Base-by-base conservation (phyloP, 2,329 filamentous ascomycete species). In the Botryotinia narcissicola region DNA sequence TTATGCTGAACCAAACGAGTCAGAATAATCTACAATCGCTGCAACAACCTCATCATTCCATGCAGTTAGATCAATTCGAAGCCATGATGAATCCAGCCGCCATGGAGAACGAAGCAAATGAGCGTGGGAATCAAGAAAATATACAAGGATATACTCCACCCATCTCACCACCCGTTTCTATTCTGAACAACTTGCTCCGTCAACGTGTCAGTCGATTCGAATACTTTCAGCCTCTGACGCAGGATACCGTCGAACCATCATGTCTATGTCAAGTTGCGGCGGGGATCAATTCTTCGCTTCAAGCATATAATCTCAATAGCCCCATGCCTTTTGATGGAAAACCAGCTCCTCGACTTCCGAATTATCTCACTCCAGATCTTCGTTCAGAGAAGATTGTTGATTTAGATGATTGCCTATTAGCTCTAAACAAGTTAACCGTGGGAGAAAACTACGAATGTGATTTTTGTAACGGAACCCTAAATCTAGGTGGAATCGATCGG, bases 301-400 rank as follows among this genome's bases (percentile, higher is more conserved):
- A 37, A 14, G 37, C 0, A 5, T 29, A 68, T 32, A 57, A 42
- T 32, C 66, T 68, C n/a, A 42, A 68, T 25, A 25, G 35, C 6
- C 48, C 35, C 22, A 68, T 57, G 66, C 66, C 66, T 42, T 42
- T 68, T 42, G 35, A 68, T 32, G 48, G 66, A 42, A 68, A 25
- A 5, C 35, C 48, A 5, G 35, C 9, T 57, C 16, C 25, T 25
- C 48, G 35, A 22, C 32, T 57, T 18, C 18, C 32, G 18, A 37
- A 57, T 6, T 32, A 32, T 18, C 48, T 68, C 4, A 18, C 5
- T 8, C 40, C 40, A n/a, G 66, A 57, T 20, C 48, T 6, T 32
- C 66, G 66, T 0, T 16, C 37, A 10, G 29, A 57, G 25, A 42
- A 22, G 1, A 57, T n/a, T 1, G 22, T 20, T 9, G 66, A 68